phyloP scores from a whole-genome alignment of 495 filamentous ascomycete species.

The Penicillium dipodomyicola region DNA sequence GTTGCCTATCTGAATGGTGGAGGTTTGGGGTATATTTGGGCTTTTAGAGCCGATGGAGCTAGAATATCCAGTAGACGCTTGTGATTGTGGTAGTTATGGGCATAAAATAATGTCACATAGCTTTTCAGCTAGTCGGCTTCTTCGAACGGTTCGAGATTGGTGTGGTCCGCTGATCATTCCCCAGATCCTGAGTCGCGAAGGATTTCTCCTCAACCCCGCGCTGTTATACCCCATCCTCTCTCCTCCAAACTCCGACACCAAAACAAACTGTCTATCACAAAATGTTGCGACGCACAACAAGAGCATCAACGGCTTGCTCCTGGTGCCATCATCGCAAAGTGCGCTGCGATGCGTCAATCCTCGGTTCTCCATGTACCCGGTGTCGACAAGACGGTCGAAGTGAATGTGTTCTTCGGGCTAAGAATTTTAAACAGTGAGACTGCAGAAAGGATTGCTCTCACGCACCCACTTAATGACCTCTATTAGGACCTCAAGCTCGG shows the following conservation, averaged over 20 bases:
- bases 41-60: too few species aligned
- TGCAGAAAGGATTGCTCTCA: not conserved
- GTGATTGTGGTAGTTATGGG: too few species aligned
- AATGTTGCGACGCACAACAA: slow-evolving; percentile 32
- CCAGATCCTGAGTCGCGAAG: too few species aligned
- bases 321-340: slow-evolving; percentile 52
- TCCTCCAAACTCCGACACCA: not conserved
- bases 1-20: too few species aligned
- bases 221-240: too few species aligned
- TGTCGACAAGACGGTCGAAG: slow-evolving; percentile 46
- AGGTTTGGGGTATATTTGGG: too few species aligned
- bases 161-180: too few species aligned
- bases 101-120: too few species aligned
- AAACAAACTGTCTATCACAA: not conserved
- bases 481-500: not conserved
- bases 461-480: not conserved
- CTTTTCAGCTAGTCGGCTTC: too few species aligned
- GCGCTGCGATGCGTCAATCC: slow-evolving; percentile 50
- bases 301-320: slow-evolving; percentile 48
- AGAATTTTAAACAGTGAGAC: slow-evolving; percentile 30
- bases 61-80: too few species aligned
- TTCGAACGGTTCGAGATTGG: too few species aligned
- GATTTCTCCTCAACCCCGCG: too few species aligned
- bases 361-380: slow-evolving; percentile 49
- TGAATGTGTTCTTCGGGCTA: slow-evolving; percentile 37